These are phyloP conservation scores for Santalum album DNA, from an alignment of 164 flowering plant genomes.

Conservation along the genomic window DNA sequence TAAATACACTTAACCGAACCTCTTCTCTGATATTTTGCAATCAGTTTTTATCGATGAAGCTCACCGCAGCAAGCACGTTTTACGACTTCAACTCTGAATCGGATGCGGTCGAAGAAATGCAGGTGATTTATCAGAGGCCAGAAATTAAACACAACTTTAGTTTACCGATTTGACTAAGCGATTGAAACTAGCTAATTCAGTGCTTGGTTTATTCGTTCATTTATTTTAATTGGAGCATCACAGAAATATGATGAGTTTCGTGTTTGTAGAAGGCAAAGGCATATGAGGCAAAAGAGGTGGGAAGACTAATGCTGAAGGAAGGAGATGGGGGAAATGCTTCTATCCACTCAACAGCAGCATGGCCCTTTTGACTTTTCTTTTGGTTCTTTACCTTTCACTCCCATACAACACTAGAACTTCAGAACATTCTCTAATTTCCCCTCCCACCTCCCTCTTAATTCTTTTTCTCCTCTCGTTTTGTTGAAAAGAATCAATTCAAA, in stretches of 20 bases:
- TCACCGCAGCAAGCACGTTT: not conserved
- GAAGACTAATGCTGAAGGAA: constrained; percentile 22
- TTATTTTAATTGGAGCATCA: not conserved
- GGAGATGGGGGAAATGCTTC: constrained; percentile 18
- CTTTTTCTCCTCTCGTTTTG: not conserved
- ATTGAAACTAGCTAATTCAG: too few relatives aligned
- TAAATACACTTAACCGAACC: not conserved
- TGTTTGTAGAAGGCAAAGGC: constrained; percentile 33
- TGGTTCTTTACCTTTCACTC: constrained; percentile 6
- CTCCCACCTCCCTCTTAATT: too few relatives aligned
- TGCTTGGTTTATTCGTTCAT: not conserved
- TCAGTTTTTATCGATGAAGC: constrained; percentile 2
- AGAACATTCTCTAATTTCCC: too few relatives aligned
- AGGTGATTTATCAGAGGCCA: constrained; percentile 14
- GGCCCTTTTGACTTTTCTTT: constrained; percentile 23
- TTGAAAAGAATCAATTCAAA: not conserved
- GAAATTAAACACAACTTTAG: too few relatives aligned
- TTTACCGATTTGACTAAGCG: too few relatives aligned
- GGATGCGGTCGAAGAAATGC: constrained; percentile 27
- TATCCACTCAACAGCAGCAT: constrained; percentile 20
- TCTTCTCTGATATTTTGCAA: not conserved
- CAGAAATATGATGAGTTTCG: not conserved
- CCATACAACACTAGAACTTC: constrained; percentile 8
- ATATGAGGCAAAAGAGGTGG: constrained; percentile 21
- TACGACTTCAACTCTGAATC: constrained; percentile 17